A percentile compares a stretch with the other conserved stretches of the same genome.
These are phyloP conservation scores for Fusarium incarnatum DNA, from an alignment of 2,329 filamentous ascomycete genomes.

Conservation along the genomic window DNA sequence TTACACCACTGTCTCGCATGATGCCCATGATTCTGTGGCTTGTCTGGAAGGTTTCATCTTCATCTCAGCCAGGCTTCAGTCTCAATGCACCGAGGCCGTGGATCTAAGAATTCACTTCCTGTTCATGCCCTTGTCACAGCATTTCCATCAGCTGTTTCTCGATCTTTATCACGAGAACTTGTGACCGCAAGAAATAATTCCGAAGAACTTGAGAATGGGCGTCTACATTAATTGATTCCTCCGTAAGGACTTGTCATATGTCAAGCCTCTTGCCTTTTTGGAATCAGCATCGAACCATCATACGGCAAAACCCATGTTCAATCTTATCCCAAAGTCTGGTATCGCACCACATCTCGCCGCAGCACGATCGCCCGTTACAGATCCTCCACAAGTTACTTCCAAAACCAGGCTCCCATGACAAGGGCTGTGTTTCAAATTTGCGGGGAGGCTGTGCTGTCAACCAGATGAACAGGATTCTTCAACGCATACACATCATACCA, in stretches of 20 bases:
- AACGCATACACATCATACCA: conserved; percentile 31
- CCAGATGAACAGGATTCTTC: conserved; percentile 13
- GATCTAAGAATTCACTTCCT: conserved; percentile 35
- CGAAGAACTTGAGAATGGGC: conserved; percentile 1
- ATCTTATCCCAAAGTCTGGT: conserved; percentile 33
- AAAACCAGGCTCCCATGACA: conserved; percentile 10
- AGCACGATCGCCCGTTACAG: conserved; percentile 22
- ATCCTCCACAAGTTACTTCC: conserved; percentile 28
- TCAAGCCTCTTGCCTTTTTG: conserved; percentile 16
- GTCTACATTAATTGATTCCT: conserved; percentile 5
- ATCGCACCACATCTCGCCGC: conserved; percentile 42
- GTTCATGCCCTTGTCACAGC: conserved; percentile 8
- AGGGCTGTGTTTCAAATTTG: conserved; percentile 38
- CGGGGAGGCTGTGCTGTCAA: conserved; percentile 12
- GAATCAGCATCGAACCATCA: conserved; percentile 40
- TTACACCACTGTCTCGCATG: conserved; percentile 33
- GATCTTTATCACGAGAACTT: conserved; percentile 4
- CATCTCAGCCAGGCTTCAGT: conserved; percentile 32
- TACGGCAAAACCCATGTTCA: conserved; percentile 32
- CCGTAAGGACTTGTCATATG: conserved; percentile 3
- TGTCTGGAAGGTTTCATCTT: conserved; percentile 39
- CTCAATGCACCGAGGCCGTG: conserved; percentile 16
- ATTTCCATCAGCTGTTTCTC: conserved; percentile 10
- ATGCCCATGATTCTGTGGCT: conserved; percentile 26
- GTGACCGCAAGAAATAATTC: conserved; percentile 4